These are phyloP conservation scores for Cyamopsis tetragonoloba DNA, from an alignment of 306 rosid species.

Conservation along the genomic window DNA sequence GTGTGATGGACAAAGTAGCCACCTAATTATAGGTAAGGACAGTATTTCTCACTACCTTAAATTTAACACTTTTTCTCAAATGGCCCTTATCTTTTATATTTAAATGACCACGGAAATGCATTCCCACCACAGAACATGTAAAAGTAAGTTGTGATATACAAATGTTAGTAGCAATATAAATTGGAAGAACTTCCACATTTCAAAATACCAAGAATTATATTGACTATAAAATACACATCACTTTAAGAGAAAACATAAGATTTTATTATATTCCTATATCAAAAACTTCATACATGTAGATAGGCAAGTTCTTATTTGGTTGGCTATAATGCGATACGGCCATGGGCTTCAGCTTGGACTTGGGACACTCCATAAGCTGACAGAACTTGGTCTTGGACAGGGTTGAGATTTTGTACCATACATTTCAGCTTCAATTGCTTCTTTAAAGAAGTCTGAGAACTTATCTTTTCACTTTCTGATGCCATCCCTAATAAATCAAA, in stretches of 20 bases:
- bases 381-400: constrained; percentile 39
- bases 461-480: constrained; percentile 54
- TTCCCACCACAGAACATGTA: not conserved
- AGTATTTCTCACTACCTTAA: not conserved
- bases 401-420: constrained; percentile 58
- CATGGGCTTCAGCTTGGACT: constrained; percentile 31
- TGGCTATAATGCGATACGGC: constrained; percentile 35
- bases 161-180: not conserved
- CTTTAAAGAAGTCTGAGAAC: constrained; percentile 65
- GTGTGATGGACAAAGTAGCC: too few relatives aligned
- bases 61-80: not conserved
- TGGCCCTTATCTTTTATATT: not conserved
- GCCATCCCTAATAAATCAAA: constrained; percentile 54
- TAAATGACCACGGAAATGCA: not conserved
- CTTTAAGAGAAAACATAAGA: not conserved
- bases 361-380: constrained; percentile 42
- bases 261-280: not conserved
- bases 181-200: constrained; percentile 1
- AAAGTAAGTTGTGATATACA: not conserved
- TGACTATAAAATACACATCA: not conserved
- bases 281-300: not conserved
- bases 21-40: not conserved
- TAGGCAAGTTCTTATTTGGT: constrained; percentile 40
- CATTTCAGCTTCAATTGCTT: constrained; percentile 85
- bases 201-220: not conserved